Base-by-base conservation (phyloP, 257 asterid genomes). In the Leonotis leonurus region DNA sequence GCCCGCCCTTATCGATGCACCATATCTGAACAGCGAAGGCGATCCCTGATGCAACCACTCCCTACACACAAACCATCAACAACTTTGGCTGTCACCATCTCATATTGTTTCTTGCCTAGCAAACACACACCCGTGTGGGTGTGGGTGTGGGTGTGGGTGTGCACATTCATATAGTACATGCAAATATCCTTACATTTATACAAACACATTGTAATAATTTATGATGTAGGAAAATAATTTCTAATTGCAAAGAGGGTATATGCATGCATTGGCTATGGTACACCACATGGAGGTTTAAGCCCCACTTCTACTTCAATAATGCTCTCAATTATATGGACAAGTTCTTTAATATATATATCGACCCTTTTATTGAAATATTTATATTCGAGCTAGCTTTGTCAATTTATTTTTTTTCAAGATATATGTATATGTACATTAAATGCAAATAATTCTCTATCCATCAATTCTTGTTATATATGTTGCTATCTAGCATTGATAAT, bases 1-100 rank as follows among this genome's bases (percentile, higher is more conserved):
- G 99, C 69, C 99, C 99, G 9, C 99, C 99, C 44, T 88, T 82
- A 64, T 89, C 95, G 33, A 93, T 93, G 86, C 99, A 93, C 99
- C 99, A 93, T 80, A 93, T 93, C 81, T 93, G 99, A 67, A 93
- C 99, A 73, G 99, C 96, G 74, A 93, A 94, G 37, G 97, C 97
- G 25, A 90, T 87, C 81, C 99, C 99, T 0, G 99, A 94, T 71
- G 99, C 99, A 57, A 93, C 99, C 68, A 93, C 81, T 62, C 99
- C 99, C 99, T 93, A 78, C 81, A 81, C n/a, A n/a, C n/a, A n/a
- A n/a, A n/a, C 56, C 65, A 35, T 75, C 40, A 44, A 41, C 32
- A 43, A 56, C 12, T 40, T 59, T 46, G 46, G 22, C 59, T 53
- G 57, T 63, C 65, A 72, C 55, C 59, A 72, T 56, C 56, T 8